Percentiles rank a stretch among this genome's conserved stretches.
phyloP scores from a whole-genome alignment of 225 moss, liverwort and hornwort genomes.

The Pseudisothecium myosuroides region DNA sequence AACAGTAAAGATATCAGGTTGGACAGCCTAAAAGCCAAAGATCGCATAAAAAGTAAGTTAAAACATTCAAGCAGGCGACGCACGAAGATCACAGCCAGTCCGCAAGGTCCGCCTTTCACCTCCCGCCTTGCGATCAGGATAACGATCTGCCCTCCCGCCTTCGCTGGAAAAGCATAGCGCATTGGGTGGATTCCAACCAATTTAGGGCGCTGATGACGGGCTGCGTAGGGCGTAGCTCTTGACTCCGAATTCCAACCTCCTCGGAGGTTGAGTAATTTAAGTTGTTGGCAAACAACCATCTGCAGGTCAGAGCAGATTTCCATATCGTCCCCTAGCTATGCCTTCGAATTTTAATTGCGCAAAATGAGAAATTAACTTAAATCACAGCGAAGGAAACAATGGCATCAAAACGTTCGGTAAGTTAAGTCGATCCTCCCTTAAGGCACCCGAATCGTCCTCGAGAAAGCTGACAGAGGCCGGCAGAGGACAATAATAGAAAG shows the following conservation, averaged over 20 bases:
- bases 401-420: background rate
- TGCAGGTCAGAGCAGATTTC: background rate
- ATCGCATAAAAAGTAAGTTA: background rate
- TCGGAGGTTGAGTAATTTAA: background rate
- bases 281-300: background rate
- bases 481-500: background rate
- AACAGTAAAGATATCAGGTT: background rate
- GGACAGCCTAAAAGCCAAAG: background rate
- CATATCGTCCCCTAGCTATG: too few species aligned
- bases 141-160: background rate
- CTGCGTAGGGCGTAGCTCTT: background rate
- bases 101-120: background rate
- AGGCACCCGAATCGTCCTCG: background rate
- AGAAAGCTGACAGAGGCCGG: background rate
- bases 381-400: background rate
- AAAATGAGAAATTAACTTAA: background rate
- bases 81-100: background rate
- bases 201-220: background rate
- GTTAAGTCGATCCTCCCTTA: background rate
- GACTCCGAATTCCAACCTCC: background rate
- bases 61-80: background rate
- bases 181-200: background rate
- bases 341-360: background rate
- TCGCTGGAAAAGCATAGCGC: background rate
- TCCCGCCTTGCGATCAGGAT: background rate